Base-by-base conservation (phyloP, 257 asterid genomes). In the Striga asiatica region DNA sequence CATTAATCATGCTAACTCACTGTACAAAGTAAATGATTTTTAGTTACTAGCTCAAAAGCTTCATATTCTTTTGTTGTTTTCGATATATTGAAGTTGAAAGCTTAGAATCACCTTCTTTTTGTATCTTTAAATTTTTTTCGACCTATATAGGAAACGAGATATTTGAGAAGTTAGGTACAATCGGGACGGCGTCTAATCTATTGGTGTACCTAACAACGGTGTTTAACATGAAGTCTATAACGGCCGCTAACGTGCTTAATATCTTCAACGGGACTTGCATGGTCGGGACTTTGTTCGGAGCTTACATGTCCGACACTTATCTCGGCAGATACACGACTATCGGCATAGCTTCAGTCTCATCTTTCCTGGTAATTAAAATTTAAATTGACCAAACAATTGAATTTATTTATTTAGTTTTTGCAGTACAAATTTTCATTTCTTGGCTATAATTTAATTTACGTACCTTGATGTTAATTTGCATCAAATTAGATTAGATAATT, bases 101-200 rank as follows among this genome's bases (percentile, higher is more conserved):
- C 35, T 3, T 7, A 29, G 35, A 29, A 29, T 29, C 35, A 29
- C 35, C 8, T 29, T 29, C 8, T 29, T 29, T 5, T 29, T n/a
- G n/a, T n/a, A n/a, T n/a, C n/a, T n/a, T n/a, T n/a, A n/a, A n/a
- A n/a, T n/a, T 5, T 7, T 29, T 29, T 10, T 29, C 35, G 9
- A 35, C n/a, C 3, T 38, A 41, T 42, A 38, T 43, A 74, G 80
- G 80, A 1, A 74, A 74, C 42, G 80, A 74, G 67, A 64, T 72
- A 20, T 70, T 66, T 38, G 80, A 74, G 72, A 74, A 59, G 74
- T 70, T 74, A 8, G 77, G 80, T 39, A 56, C 80, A 0, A 62
- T 66, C 6, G 80, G 80, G 2, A 71, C 74, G 16, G 39, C 66
- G 14, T 38, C 77, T 2, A 74, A 74, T 62, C 69, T 74, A 6